Base-by-base conservation (phyloP, 2,329 filamentous ascomycete species). In the Clathrospora elynae region DNA sequence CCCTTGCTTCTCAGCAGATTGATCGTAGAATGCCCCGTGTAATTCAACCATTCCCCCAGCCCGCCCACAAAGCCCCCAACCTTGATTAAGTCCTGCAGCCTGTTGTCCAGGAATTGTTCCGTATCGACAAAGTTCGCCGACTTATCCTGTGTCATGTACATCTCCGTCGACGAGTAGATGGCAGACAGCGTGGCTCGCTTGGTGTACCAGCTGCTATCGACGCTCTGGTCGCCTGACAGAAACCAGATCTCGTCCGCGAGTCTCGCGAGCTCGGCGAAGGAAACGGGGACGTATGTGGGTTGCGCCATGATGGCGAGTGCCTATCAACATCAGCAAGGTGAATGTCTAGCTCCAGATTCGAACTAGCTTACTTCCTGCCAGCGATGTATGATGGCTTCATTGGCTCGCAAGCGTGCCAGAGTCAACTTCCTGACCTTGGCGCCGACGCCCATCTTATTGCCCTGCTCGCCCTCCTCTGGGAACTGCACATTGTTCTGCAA, bases 181-280 rank as follows among this genome's bases (percentile, higher is more conserved):
- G 78, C 78, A 1, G 81, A 78, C 16, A 88, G 68, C 0, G 77
- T 79, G 6, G 82, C 77, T 3, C 85, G 78, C 66, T 86, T 87
- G 2, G 84, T 84, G 59, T 99, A 99, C 93, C 93, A 99, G 4
- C 84, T 85, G 3, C 83, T 81, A 70, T 97, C 91, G 47, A 96
- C 88, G 14, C 85, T 81, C 14, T 74, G 77, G 70, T 97, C 93
- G 35, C 90, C 89, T 0, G 92, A 83, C 3, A 96, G 81, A 62
- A 87, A 90, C 79, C 87, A 88, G 36, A 99, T 95, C 70, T 99
- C 93, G 68, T 96, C 92, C n/a, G 87, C 81, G 4, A 99, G 82
- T 35, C 81, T 77, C 28, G 87, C 84, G 3, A 99, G 81, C 73
- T 97, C 93, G 30, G 79, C 79, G 3, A 96, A 67, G 0, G 90